phyloP scores from a whole-genome alignment of 2,329 filamentous ascomycete species.

The Cercospora sesami region DNA sequence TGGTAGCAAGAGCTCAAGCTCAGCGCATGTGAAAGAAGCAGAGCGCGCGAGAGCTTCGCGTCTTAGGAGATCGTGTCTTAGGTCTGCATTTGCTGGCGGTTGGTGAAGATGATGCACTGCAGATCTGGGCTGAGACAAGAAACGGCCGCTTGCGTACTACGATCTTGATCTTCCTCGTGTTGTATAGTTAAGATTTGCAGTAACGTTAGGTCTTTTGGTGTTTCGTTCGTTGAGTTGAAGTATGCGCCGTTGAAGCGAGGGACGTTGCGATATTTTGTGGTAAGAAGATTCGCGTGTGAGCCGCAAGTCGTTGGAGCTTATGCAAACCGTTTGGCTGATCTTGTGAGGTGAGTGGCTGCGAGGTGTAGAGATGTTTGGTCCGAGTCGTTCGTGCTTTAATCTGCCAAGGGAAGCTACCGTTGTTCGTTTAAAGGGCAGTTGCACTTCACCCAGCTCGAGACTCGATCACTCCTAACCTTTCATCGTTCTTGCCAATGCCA shows the following conservation, averaged over 20 bases:
- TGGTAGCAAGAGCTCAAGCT: neutral
- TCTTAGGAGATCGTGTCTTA: neutral
- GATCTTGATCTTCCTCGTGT: neutral
- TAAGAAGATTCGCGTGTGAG: neutral
- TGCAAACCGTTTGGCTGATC: neutral
- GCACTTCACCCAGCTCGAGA: neutral
- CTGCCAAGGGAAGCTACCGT: conserved; percentile 5
- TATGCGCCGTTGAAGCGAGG: neutral
- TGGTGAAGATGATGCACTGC: neutral
- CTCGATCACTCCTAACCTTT: neutral
- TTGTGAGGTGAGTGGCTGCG: neutral
- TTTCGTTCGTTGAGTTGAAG: neutral
- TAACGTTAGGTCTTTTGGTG: neutral
- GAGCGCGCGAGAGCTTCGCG: neutral
- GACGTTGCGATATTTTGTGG: neutral
- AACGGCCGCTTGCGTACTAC: neutral
- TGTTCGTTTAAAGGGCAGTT: neutral
- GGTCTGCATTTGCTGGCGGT: neutral
- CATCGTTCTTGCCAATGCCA: neutral
- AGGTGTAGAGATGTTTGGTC: neutral
- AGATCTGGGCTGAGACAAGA: neutral
- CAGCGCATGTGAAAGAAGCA: neutral
- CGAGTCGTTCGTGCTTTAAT: neutral
- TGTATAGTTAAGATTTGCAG: neutral
- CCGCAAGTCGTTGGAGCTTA: neutral